Percentiles rank a stretch among this genome's conserved stretches.
phyloP scores from a whole-genome alignment of 2,329 filamentous ascomycete genomes.

The Cephalotrichum gorgonifer region DNA sequence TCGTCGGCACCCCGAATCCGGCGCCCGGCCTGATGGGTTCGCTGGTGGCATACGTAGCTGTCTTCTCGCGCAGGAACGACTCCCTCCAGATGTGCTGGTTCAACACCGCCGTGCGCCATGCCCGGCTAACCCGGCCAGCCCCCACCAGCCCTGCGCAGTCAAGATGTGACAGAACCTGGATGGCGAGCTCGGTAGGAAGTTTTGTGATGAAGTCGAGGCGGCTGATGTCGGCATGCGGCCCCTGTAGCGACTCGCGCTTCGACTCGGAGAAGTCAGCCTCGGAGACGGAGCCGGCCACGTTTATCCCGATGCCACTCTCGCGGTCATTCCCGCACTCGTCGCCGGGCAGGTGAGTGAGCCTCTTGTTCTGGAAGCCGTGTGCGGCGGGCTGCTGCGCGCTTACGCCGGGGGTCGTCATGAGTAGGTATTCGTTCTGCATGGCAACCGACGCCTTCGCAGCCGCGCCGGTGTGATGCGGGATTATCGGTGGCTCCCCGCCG shows the following conservation, averaged over 20 bases:
- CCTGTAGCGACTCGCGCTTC: constrained; percentile 16
- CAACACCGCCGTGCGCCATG: constrained; percentile 35
- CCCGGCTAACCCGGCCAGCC: constrained; percentile 37
- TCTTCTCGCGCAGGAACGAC: constrained; percentile 52
- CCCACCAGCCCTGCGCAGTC: constrained; percentile 40
- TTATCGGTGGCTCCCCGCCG: constrained; percentile 46
- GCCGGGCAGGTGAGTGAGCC: constrained; percentile 25
- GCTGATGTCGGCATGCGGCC: constrained; percentile 31
- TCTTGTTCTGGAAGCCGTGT: constrained; percentile 26
- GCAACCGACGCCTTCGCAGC: constrained; percentile 52
- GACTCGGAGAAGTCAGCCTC: constrained; percentile 24
- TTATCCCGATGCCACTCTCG: constrained; percentile 56
- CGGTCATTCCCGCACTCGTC: constrained; percentile 42
- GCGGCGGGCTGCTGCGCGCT: constrained; percentile 8
- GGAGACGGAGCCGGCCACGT: constrained; percentile 32
- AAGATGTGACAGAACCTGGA: constrained; percentile 46
- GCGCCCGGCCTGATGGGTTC: constrained; percentile 38
- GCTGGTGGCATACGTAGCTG: constrained; percentile 48
- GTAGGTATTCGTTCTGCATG: constrained; percentile 42
- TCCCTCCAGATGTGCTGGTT: constrained; percentile 55
- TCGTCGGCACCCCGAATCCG: constrained; percentile 45
- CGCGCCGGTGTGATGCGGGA: constrained; percentile 48
- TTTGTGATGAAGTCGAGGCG: constrained; percentile 46
- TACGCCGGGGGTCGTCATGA: constrained; percentile 3
- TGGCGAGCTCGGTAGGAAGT: constrained; percentile 47